Evolutionary conservation across 495 filamentous ascomycete species (phyloP).

Genomic region (Hypoxylon fuscum): DNA sequence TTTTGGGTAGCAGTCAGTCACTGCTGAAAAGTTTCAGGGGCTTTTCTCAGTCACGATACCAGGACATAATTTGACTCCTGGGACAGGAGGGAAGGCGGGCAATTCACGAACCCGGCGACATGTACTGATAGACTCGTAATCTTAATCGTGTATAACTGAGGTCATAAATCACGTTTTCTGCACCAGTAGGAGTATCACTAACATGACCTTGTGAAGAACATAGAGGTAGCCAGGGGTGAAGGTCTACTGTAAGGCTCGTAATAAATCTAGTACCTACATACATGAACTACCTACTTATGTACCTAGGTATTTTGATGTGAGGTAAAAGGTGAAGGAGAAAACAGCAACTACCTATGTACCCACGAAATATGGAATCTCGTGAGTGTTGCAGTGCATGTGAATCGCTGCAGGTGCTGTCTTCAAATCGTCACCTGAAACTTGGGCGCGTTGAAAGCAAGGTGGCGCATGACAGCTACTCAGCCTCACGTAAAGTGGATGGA

Average conservation of each 20-base stretch:
- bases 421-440: constrained; percentile 29
- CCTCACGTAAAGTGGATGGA: constrained; percentile 15
- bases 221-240: background rate
- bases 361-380: constrained; percentile 11
- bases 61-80: constrained; percentile 29
- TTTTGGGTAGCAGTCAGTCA: constrained; percentile 21
- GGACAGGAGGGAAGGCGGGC: constrained; percentile 2
- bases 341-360: too few relatives aligned
- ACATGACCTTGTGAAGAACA: background rate
- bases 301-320: too few relatives aligned
- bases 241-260: background rate
- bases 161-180: constrained; percentile 6
- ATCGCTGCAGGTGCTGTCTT: constrained; percentile 25
- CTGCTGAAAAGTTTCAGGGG: constrained; percentile 12
- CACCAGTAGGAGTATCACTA: constrained; percentile 10
- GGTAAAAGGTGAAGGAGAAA: too few relatives aligned
- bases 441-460: constrained; percentile 10
- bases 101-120: constrained; percentile 16
- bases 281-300: too few relatives aligned
- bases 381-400: constrained; percentile 30
- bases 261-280: background rate
- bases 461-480: constrained; percentile 32
- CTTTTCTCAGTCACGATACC: constrained; percentile 25
- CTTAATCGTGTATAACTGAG: constrained; percentile 37
- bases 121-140: constrained; percentile 33